Base-by-base conservation (phyloP, 208 protist species). In the Wallacemonas sp. region DNA sequence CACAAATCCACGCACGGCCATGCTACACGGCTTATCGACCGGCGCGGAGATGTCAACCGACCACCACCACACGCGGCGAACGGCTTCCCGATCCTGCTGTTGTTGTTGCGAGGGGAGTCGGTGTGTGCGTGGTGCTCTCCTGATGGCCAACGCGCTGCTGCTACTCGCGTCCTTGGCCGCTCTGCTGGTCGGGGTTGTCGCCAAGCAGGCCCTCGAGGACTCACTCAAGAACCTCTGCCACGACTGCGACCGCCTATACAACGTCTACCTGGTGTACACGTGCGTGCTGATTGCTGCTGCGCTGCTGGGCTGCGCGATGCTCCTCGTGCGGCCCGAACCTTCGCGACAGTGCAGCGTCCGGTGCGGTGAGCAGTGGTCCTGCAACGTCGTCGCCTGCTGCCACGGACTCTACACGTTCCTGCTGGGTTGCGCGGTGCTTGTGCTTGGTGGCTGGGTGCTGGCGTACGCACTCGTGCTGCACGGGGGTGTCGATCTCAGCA, bases 271-370 rank as follows among this genome's bases (percentile, higher is more conserved):
- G 16, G 16, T 43, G 8, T 23, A 24, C 46, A 69, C 72, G 39
- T 17, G 30, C 26, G 62, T 36, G 24, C 67, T 80, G 21, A 39
- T 71, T 0, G 30, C 12, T 1, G 61, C 72, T 19, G 66, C 63
- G 0, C 6, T 80, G 12, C n/a, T 70, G 4, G 66, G 66, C 21
- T 80, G 67, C 54, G 29, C 74, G 23, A 68, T 68, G 21, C 74
- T 80, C 30, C 69, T 63, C 41, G 61, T 62, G 4, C 52, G 57
- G 33, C 49, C 61, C 11, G 16, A 27, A 11, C 5, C 19, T 17
- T 16, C 52, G 12, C 4, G n/a, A 6, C 4, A 4, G 11, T 34
- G 26, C 23, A 21, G n/a, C 4, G 12, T 58, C 11, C 52, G 52
- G 2, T 58, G 26, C 19, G 26, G 52, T 21, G 52, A 58, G 4